These are phyloP conservation scores for Candida pseudoviswanathii DNA, from an alignment of 1,139 yeast species.

Conservation along the genomic window DNA sequence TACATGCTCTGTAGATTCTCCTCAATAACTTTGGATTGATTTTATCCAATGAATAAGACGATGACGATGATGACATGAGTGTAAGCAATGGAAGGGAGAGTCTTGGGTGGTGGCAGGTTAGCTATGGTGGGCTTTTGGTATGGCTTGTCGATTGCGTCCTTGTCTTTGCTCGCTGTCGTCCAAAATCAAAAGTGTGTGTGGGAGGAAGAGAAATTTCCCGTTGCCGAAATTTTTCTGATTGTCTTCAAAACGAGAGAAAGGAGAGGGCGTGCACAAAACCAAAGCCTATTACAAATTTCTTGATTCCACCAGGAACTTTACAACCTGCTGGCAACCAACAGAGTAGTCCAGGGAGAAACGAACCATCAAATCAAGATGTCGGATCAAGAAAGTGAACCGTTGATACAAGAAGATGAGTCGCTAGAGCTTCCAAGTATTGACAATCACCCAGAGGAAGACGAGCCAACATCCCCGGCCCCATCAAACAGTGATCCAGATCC, in stretches of 20 bases:
- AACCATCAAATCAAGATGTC: neutral
- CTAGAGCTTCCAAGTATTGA: neutral
- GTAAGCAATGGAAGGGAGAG: neutral
- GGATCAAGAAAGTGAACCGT: neutral
- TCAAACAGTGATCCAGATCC: constrained; percentile 52
- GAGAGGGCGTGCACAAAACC: neutral
- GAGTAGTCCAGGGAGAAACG: no score
- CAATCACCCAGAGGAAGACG: no score
- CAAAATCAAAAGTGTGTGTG: neutral
- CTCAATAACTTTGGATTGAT: constrained; percentile 63
- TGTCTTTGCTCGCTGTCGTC: neutral
- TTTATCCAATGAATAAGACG: constrained; percentile 42
- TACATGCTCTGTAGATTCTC: constrained; percentile 84
- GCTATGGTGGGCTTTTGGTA: neutral
- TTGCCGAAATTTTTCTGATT: neutral
- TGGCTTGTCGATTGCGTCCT: neutral
- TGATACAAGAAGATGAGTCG: neutral
- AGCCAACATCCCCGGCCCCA: constrained; percentile 6
- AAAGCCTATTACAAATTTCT: no score
- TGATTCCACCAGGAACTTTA: neutral
- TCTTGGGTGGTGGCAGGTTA: neutral
- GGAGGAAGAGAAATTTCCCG: neutral
- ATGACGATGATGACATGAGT: constrained; percentile 8
- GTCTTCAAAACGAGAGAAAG: neutral
- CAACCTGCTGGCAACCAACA: neutral